Percentiles rank a stretch among this genome's conserved stretches.
phyloP scores from a whole-genome alignment of 2,329 filamentous ascomycete species.

The Aotearoamyces nothofagi region DNA sequence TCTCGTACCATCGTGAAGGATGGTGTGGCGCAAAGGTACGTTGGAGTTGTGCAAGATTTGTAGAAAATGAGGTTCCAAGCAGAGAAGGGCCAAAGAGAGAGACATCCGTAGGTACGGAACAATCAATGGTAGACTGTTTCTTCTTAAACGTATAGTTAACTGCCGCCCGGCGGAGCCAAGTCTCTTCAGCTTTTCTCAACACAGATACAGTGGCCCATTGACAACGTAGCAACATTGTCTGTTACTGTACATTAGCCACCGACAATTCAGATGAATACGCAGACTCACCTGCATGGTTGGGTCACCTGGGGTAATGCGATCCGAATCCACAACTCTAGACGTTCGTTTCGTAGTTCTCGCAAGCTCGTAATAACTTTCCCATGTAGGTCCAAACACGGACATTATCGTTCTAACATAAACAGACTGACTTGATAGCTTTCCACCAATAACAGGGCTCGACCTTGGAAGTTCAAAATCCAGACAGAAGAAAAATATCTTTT shows the following conservation, averaged over 20 bases:
- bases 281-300: slow-evolving; percentile 4
- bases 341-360: no score
- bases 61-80: no score
- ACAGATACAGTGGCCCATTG: slow-evolving; percentile 14
- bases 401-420: slow-evolving; percentile 13
- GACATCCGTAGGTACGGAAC: no score
- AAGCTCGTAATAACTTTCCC: slow-evolving; percentile 9
- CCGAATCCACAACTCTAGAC: no score
- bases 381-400: slow-evolving; percentile 13
- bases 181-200: slow-evolving; percentile 11
- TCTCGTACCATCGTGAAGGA: background rate
- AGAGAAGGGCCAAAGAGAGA: no score
- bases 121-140: no score
- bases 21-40: no score
- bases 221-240: no score
- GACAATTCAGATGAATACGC: no score
- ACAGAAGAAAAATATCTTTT: slow-evolving; percentile 14
- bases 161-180: slow-evolving; percentile 6
- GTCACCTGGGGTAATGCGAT: background rate
- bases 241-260: no score
- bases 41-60: background rate
- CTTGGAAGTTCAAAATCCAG: slow-evolving; percentile 16
- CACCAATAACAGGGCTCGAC: slow-evolving; percentile 15
- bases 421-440: slow-evolving; percentile 14
- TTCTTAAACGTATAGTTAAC: no score